phyloP scores from a whole-genome alignment of 305 asterid species.

The Solanum hybrid region DNA sequence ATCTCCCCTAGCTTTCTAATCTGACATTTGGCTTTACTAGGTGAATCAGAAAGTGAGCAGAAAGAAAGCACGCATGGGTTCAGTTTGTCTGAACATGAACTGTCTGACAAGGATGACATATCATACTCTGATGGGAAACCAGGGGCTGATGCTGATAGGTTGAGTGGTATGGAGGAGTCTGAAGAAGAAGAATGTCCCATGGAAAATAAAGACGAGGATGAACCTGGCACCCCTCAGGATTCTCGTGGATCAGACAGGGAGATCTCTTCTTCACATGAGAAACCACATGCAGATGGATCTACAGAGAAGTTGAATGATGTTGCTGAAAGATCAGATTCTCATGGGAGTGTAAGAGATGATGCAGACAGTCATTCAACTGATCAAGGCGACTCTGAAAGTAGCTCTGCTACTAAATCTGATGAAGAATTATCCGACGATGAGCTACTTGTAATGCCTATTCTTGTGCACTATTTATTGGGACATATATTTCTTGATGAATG shows the following conservation, averaged over 20 bases:
- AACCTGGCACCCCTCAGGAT: slow-evolving; percentile 19
- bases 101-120: slow-evolving; percentile 26
- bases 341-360: slow-evolving; percentile 4
- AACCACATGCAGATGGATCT: slow-evolving; percentile 26
- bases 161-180: slow-evolving; percentile 40
- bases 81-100: slow-evolving; percentile 28
- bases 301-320: slow-evolving; percentile 35
- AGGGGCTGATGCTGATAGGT: slow-evolving; percentile 31
- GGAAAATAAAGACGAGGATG: slow-evolving; percentile 46
- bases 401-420: slow-evolving; percentile 26
- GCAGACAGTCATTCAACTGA: slow-evolving; percentile 23
- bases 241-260: slow-evolving; percentile 39
- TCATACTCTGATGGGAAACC: slow-evolving; percentile 27
- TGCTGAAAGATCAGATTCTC: slow-evolving; percentile 16
- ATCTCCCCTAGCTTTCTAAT: neutral
- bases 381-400: slow-evolving; percentile 19
- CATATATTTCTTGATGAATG: neutral
- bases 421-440: slow-evolving; percentile 69
- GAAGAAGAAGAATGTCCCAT: slow-evolving; percentile 38
- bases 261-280: slow-evolving; percentile 46
- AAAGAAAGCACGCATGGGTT: slow-evolving; percentile 21
- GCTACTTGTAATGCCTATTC: slow-evolving; percentile 56
- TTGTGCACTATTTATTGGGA: neutral
- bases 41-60: slow-evolving; percentile 31
- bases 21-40: neutral